Evolutionary conservation across 1,139 yeast species (phyloP).

Genomic region (Tardiomyces digboiensis): DNA sequence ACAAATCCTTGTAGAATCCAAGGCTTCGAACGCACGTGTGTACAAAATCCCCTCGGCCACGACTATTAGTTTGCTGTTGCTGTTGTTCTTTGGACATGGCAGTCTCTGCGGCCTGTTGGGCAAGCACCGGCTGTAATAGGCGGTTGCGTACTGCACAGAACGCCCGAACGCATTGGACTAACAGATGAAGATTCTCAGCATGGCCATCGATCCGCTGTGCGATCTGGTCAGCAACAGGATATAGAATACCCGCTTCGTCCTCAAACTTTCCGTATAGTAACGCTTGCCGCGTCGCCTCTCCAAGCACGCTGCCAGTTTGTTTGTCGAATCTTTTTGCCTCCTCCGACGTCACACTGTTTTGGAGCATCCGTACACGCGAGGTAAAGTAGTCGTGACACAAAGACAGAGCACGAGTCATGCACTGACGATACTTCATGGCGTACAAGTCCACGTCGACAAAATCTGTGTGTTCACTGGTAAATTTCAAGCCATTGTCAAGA

Average conservation of each 20-base stretch:
- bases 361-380: slow-evolving; percentile 8
- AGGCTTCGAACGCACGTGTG: slow-evolving; percentile 16
- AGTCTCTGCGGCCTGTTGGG: slow-evolving; percentile 5
- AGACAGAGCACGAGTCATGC: slow-evolving; percentile 75
- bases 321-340: slow-evolving; percentile 1
- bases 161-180: slow-evolving; percentile 52
- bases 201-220: slow-evolving; percentile 35
- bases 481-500: slow-evolving; percentile 50
- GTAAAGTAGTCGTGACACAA: slow-evolving; percentile 61
- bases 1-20: slow-evolving; percentile 45
- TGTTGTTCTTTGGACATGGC: background rate
- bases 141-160: slow-evolving; percentile 50
- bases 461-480: slow-evolving; percentile 37
- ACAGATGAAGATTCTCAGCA: slow-evolving; percentile 43
- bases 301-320: slow-evolving; percentile 13
- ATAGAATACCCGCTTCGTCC: slow-evolving; percentile 35
- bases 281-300: slow-evolving; percentile 39
- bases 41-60: background rate
- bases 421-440: slow-evolving; percentile 67
- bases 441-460: slow-evolving; percentile 68
- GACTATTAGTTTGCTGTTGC: background rate
- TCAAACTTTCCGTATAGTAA: slow-evolving; percentile 54
- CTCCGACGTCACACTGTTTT: slow-evolving; percentile 3
- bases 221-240: slow-evolving; percentile 41
- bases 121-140: slow-evolving; percentile 37